Percentiles rank a stretch among this genome's conserved stretches.
phyloP scores from a whole-genome alignment of 768 basidiomycete genomes.

The Infundibulicybe gibba region DNA sequence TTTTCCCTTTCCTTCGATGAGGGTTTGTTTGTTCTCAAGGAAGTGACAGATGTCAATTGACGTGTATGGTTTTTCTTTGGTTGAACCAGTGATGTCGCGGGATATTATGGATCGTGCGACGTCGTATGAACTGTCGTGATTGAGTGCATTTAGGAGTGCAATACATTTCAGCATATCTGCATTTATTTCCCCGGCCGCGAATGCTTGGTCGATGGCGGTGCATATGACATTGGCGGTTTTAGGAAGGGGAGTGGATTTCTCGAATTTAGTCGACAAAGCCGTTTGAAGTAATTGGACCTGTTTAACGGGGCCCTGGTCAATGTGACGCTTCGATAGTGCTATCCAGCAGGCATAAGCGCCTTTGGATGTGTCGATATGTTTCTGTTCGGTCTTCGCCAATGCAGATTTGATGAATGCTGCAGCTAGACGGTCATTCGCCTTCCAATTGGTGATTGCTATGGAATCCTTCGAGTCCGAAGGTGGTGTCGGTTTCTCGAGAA shows the following conservation, averaged over 20 bases:
- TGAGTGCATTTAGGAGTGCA: conserved; percentile 8
- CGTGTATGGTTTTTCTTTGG: background rate
- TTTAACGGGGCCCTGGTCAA: conserved; percentile 12
- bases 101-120: conserved; percentile 5
- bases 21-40: background rate
- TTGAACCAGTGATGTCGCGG: conserved; percentile 6
- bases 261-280: conserved; percentile 4
- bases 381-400: background rate
- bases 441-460: conserved; percentile 11
- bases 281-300: too few species aligned
- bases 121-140: too few species aligned
- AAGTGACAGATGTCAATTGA: background rate
- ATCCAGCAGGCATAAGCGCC: conserved; percentile 7
- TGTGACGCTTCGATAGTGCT: conserved; percentile 2
- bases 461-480: too few species aligned
- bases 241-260: background rate
- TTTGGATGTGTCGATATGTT: too few species aligned
- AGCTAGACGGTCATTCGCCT: too few species aligned
- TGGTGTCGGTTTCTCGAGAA: too few species aligned
- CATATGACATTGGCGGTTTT: too few species aligned
- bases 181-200: too few species aligned
- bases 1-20: background rate
- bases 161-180: conserved; percentile 10
- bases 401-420: conserved; percentile 2
- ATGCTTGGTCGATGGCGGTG: conserved; percentile 1